phyloP scores from a whole-genome alignment of 2,329 filamentous ascomycete genomes.

The Colletotrichum sp. region DNA sequence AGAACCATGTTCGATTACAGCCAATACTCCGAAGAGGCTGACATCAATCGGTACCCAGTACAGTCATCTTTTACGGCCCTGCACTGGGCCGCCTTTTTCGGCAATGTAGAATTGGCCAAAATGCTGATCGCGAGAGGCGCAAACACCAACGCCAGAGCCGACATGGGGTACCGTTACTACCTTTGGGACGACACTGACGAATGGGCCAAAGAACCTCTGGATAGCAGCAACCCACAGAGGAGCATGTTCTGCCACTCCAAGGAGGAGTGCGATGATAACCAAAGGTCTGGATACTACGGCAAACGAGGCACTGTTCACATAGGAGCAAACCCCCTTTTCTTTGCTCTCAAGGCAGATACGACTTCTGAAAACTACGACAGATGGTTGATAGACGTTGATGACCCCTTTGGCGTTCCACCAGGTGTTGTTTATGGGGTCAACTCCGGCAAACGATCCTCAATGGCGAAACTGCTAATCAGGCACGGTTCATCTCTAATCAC shows the following conservation, averaged over 20 bases:
- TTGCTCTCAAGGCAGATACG: not conserved
- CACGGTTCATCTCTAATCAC: not conserved
- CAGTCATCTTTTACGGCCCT: not conserved
- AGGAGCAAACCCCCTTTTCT: not conserved
- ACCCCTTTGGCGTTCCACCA: rapidly evolving
- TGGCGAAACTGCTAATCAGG: not conserved
- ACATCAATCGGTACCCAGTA: not conserved
- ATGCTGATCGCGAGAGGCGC: not conserved
- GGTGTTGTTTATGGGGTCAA: rapidly evolving
- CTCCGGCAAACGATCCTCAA: not conserved
- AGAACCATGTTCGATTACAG: not conserved
- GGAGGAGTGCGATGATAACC: no score
- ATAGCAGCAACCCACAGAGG: not conserved
- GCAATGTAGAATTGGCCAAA: not conserved
- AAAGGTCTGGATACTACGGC: no score
- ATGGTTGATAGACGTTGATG: not conserved
- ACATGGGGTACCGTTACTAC: not conserved
- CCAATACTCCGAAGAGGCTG: not conserved
- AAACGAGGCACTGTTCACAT: not conserved
- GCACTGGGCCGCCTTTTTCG: not conserved
- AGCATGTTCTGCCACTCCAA: not conserved
- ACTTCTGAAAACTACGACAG: not conserved
- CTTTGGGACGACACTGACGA: not conserved
- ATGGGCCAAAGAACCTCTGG: not conserved
- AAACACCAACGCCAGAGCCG: not conserved